A percentile compares a stretch with the other conserved stretches of the same genome.
phyloP scores from a whole-genome alignment of 2,329 filamentous ascomycete species.

The Huntiella bhutanensis region DNA sequence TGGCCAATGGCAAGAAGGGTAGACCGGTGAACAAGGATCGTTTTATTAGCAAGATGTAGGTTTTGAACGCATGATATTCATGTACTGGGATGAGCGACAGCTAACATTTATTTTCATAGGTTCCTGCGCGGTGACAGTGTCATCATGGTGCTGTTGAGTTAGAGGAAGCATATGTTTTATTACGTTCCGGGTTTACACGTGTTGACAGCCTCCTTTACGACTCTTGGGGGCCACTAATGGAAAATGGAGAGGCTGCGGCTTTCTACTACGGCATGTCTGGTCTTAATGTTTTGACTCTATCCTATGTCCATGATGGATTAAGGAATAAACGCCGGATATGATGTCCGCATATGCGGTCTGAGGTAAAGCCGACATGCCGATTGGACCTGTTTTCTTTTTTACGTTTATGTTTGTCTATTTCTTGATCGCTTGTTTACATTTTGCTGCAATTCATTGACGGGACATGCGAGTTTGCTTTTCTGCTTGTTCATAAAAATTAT shows the following conservation, averaged over 20 bases:
- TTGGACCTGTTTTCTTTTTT: constrained; percentile 1
- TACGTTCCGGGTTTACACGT: constrained; percentile 6
- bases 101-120: constrained; percentile 25
- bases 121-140: constrained; percentile 78
- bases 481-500: constrained; percentile 11
- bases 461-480: constrained; percentile 9
- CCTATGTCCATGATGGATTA: too few species aligned
- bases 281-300: too few species aligned
- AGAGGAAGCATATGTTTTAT: constrained; percentile 11
- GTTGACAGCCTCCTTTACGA: constrained; percentile 9
- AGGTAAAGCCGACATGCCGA: background rate
- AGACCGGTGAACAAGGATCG: constrained; percentile 90
- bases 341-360: background rate
- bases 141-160: constrained; percentile 71
- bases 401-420: constrained; percentile 2
- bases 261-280: too few species aligned
- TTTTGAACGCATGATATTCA: constrained; percentile 13
- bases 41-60: constrained; percentile 92
- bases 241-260: background rate
- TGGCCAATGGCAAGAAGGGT: constrained; percentile 73
- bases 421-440: constrained; percentile 13
- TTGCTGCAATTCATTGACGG: constrained; percentile 17
- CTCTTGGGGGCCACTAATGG: constrained; percentile 4
- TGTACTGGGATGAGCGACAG: background rate
- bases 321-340: too few species aligned